Conservation (phyloP, 148 eudicot species). For the Arbutus unedo region DNA sequence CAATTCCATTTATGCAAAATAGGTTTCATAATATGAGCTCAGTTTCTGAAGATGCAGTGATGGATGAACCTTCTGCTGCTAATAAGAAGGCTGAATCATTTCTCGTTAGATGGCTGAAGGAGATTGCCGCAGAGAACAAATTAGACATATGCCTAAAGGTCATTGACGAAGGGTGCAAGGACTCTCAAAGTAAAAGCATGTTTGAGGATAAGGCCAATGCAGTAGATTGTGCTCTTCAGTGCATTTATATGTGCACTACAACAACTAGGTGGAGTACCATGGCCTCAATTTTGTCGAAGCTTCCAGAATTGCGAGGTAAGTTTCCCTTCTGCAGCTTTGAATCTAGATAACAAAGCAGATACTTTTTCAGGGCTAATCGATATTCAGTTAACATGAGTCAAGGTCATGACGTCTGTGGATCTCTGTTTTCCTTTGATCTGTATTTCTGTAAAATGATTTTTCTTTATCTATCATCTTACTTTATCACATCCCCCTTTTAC, state of each 20-base stretch:
- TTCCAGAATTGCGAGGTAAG: conserved; percentile 63
- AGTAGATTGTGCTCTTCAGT: conserved; percentile 75
- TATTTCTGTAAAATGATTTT: neutral
- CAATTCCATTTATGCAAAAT: conserved; percentile 75
- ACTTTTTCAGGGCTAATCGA: neutral
- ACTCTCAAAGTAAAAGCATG: conserved; percentile 34
- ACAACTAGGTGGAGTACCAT: conserved; percentile 87
- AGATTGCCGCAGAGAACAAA: conserved; percentile 60
- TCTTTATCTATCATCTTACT: neutral
- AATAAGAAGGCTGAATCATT: conserved; percentile 47
- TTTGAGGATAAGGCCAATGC: conserved; percentile 68
- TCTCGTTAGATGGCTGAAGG: conserved; percentile 89
- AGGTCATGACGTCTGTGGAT: neutral
- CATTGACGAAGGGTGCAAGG: conserved; percentile 75
- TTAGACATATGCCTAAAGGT: conserved; percentile 66
- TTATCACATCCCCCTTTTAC: neutral
- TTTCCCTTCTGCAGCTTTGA: conserved; percentile 16
- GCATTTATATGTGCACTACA: conserved; percentile 65
- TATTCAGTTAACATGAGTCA: neutral
- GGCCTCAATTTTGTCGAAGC: conserved; percentile 74
- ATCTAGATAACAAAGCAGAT: neutral
- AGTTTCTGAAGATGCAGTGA: conserved; percentile 21
- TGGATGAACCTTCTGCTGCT: conserved; percentile 7
- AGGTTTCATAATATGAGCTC: conserved; percentile 29
- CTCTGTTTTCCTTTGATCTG: neutral